Evolutionary conservation across 805 yeast species (phyloP).

Genomic region (Candida nonsorbophila): DNA sequence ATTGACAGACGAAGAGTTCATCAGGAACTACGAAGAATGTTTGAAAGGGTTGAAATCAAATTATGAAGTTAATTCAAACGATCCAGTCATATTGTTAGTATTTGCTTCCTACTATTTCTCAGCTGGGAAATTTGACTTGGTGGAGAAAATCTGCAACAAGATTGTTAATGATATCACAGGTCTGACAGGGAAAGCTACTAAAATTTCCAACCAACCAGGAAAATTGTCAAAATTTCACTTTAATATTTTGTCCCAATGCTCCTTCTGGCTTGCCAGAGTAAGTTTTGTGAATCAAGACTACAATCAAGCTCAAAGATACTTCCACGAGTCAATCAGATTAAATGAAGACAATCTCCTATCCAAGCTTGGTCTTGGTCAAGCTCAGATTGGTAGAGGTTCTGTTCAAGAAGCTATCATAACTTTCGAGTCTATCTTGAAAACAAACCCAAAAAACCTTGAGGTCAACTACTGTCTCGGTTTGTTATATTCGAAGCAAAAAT

Average conservation of each 20-base stretch:
- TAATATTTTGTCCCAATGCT: conserved; percentile 29
- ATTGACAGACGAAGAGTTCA: conserved; percentile 57
- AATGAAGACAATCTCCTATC: conserved; percentile 66
- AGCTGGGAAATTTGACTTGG: conserved; percentile 52
- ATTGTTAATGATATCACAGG: conserved; percentile 31
- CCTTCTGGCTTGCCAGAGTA: conserved; percentile 84
- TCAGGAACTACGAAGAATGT: conserved; percentile 52
- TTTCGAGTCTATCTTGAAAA: conserved; percentile 67
- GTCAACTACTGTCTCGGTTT: conserved; percentile 72
- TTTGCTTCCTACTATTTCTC: conserved; percentile 71
- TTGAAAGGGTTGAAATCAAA: conserved; percentile 41
- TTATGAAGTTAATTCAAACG: conserved; percentile 37
- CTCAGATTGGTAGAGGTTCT: conserved; percentile 70
- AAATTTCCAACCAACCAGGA: conserved; percentile 10
- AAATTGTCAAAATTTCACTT: conserved; percentile 22
- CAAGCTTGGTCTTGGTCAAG: conserved; percentile 78
- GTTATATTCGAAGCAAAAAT: conserved; percentile 52
- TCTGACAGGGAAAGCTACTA: conserved; percentile 6
- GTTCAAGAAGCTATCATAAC: conserved; percentile 81
- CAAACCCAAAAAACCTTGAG: conserved; percentile 66
- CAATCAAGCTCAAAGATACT: conserved; percentile 65
- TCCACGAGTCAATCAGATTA: conserved; percentile 63
- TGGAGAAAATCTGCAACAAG: conserved; percentile 50
- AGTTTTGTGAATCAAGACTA: conserved; percentile 55
- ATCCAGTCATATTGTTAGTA: conserved; percentile 59